Evolutionary conservation across 2,329 filamentous ascomycete genomes (phyloP), one percentile per base, ranked within the genome.

Genomic region (Claviceps citrina): DNA sequence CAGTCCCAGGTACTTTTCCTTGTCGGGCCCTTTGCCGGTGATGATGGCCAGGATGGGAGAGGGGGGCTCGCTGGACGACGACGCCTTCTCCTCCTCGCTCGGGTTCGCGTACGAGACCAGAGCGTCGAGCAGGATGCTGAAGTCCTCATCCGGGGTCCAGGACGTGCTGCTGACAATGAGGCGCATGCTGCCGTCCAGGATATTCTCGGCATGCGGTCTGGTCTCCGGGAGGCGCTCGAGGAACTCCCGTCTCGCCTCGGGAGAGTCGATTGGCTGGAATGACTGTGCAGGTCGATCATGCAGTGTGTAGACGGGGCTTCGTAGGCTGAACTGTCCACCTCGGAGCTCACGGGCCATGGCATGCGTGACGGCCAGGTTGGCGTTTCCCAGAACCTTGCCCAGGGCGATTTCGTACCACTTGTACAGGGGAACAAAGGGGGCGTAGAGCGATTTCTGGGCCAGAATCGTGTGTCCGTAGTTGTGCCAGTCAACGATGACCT

Each of bases 381-480:
- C 76, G 36, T 73, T 66, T 19, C 70, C 70, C 4, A 84, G 82
- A 40, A 68, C 65, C 24, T 72, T 72, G 36, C 83, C 81, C 31
- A 93, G 74, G 12, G 70, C 57, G 28, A 67, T 71, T 61, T 98
- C 91, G 54, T 95, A 95, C 54, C 69, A 68, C 46, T 76, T 77
- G 19, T 89, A 83, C 7, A 93, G 55, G 22, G 63, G 68, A 7
- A 95, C 85, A n/a, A 95, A 71, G 0, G 80, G 81, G 53, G 93
- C 84, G 5, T 55, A 59, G 31, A 73, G 68, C 19, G 66, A 62
- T 36, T 70, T 74, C 36, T 72, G 67, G 5, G 72, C 82, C 3
- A 98, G 74, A 50, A 98, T 93, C 7, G 85, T 89, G 69, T 89
- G 94, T 49, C 89, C 91, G 60, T 95, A 96, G 61, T 98, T 98